Percentiles rank a stretch among this genome's conserved stretches.
phyloP scores from a whole-genome alignment of 768 basidiomycete species.

The Tricholoma saponaceum region DNA sequence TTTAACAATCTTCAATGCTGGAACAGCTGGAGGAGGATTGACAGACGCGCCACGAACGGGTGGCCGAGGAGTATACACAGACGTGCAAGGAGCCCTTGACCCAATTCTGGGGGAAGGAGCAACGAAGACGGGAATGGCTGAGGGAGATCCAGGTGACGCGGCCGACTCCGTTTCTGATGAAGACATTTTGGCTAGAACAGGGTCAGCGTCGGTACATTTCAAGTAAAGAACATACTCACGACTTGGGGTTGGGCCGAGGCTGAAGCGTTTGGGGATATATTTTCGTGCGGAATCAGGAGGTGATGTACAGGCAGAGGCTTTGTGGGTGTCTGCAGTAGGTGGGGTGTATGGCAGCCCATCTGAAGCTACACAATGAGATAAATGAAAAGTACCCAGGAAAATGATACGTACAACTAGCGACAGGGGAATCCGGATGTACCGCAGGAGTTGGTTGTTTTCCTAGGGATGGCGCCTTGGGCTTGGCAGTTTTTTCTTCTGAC shows the following conservation, averaged over 20 bases:
- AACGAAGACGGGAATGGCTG: constrained; percentile 8
- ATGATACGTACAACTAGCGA: not conserved
- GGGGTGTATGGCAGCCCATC: not conserved
- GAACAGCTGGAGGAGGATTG: constrained; percentile 32
- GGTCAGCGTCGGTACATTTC: not conserved
- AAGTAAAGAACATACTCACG: not conserved
- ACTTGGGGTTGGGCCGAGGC: not conserved
- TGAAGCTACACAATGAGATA: not conserved
- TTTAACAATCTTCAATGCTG: constrained; percentile 48
- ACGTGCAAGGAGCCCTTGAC: not conserved
- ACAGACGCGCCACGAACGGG: constrained; percentile 11
- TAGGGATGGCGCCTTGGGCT: not conserved
- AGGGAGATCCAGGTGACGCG: not conserved
- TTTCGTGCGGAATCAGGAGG: not conserved
- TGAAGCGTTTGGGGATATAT: not conserved
- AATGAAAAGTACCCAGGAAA: not conserved
- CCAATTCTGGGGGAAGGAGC: constrained; percentile 9
- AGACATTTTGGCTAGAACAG: not conserved
- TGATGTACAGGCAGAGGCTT: not conserved
- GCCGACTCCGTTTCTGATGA: not conserved
- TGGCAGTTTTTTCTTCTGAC: constrained; percentile 4
- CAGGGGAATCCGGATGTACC: not conserved
- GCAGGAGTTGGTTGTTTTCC: not conserved
- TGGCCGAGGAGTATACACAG: constrained; percentile 7
- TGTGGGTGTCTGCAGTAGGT: not conserved